Conservation (phyloP, 164 flowering plant genomes). For the Vitis riparia region DNA sequence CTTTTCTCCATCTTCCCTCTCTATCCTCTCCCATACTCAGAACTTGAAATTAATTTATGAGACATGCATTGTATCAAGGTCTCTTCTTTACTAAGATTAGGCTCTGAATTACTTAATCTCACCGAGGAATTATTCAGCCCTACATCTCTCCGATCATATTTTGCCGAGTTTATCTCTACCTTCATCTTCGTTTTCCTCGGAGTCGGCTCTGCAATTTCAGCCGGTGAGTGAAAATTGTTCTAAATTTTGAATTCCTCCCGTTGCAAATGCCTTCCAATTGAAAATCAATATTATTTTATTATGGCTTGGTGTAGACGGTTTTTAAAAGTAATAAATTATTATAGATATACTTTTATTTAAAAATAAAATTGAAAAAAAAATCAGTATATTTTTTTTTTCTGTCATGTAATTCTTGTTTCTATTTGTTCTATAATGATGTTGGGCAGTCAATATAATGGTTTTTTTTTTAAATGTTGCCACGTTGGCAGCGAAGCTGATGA, state of each 20-base stretch:
- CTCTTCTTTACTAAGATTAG: conserved; percentile 1
- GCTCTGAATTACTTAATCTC: neutral
- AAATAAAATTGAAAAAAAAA: neutral
- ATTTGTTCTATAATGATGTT: too few relatives aligned
- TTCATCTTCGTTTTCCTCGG: conserved; percentile 23
- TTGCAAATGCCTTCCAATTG: too few relatives aligned
- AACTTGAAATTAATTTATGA: too few relatives aligned
- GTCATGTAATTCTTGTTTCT: too few relatives aligned
- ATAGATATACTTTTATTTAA: neutral
- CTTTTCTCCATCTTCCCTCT: too few relatives aligned
- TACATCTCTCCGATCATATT: conserved; percentile 19
- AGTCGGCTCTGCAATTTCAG: conserved; percentile 21
- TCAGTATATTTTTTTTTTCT: too few relatives aligned
- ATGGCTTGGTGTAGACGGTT: too few relatives aligned
- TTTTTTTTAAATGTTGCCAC: neutral
- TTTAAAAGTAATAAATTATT: too few relatives aligned
- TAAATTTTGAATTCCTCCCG: neutral
- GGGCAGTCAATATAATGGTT: neutral
- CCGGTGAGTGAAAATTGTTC: conserved; percentile 4
- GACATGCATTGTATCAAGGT: neutral
- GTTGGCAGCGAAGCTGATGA: conserved; percentile 12
- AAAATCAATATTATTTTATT: too few relatives aligned
- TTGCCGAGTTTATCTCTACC: conserved; percentile 27
- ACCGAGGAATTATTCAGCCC: conserved; percentile 6
- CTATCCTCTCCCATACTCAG: too few relatives aligned